Evolutionary conservation across 1,284 basidiomycete species (phyloP), one percentile per base, ranked within the genome.

Genomic region (Ustilago bromivora): DNA sequence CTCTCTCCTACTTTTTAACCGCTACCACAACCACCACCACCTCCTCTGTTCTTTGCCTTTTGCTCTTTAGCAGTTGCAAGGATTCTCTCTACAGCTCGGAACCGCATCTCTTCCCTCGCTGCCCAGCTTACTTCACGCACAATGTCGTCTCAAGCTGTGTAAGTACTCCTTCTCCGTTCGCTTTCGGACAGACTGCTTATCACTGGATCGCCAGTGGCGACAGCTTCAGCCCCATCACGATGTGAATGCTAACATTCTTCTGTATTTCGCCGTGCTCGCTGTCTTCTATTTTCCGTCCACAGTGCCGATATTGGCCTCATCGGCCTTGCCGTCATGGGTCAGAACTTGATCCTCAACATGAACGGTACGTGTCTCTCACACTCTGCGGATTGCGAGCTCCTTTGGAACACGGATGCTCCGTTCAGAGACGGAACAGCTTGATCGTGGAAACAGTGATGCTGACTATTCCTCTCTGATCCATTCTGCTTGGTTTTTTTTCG

Each of bases 271-370:
- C n/a, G 3, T 17, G 13, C 19, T 17, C 57, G 35, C 34, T 49
- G 35, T 23, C 31, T 51, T 15, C n/a, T 28, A 13, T 23, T 54
- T 58, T 17, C 54, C 34, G 13, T 38, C 53, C 17, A 49, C 62
- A 84, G 83, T 73, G 83, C 83, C 65, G 83, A 84, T 71, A 85
- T 85, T 71, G 84, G 84, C 71, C 79, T 85, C 51, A 85, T 85
- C 81, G 84, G 84, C 78, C 80, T 85, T 61, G 84, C 84, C 75
- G 83, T 84, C 70, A 85, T 85, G 83, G 83, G 83, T 64, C 83
- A 85, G 78, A 85, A 85, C 79, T 71, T 85, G 75, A 83, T 85
- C 66, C 80, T 85, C 46, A 85, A 85, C 81, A 85, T 85, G 84
- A 85, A 85, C 78, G 84, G 82, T 84, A 61, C 40, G 79, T 81